phyloP scores from a whole-genome alignment of 2,329 filamentous ascomycete species.

The Talaromyces rugulosus region DNA sequence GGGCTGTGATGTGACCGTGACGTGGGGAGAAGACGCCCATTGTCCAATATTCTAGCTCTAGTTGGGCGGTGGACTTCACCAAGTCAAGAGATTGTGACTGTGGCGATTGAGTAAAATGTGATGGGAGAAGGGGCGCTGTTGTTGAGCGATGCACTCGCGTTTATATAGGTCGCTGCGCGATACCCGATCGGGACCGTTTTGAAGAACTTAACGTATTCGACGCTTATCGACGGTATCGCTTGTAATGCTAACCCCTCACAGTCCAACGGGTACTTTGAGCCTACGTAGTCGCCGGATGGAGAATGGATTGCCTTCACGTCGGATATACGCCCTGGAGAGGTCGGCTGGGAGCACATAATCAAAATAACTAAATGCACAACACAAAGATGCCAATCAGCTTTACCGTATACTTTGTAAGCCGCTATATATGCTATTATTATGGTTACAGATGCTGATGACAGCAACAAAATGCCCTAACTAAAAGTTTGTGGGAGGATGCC shows the following conservation, averaged over 20 bases:
- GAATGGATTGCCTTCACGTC: slow-evolving; percentile 13
- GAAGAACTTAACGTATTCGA: slow-evolving; percentile 3
- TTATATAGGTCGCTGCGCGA: no score
- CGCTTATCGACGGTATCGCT: slow-evolving; percentile 1
- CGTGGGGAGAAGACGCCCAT: no score
- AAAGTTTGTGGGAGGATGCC: slow-evolving; percentile 14
- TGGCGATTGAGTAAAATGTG: no score
- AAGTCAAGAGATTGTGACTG: no score
- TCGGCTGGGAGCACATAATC: slow-evolving; percentile 10
- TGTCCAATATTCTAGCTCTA: no score
- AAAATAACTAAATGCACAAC: slow-evolving; percentile 4
- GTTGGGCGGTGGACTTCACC: no score
- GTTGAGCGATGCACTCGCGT: no score
- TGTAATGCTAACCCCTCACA: not conserved
- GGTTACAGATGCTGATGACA: slow-evolving; percentile 11
- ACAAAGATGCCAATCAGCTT: slow-evolving; percentile 1
- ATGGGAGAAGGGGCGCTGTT: no score
- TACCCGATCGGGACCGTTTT: no score
- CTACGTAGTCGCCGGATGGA: slow-evolving; percentile 18
- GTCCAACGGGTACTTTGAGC: slow-evolving; percentile 22
- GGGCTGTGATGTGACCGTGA: no score
- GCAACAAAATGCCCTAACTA: slow-evolving; percentile 11
- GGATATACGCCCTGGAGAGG: slow-evolving; percentile 6
- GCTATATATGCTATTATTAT: slow-evolving; percentile 11
- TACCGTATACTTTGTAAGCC: slow-evolving; percentile 7